Evolutionary conservation across 2,329 filamentous ascomycete species (phyloP).

Genomic region (Daldinia eschscholtzii): DNA sequence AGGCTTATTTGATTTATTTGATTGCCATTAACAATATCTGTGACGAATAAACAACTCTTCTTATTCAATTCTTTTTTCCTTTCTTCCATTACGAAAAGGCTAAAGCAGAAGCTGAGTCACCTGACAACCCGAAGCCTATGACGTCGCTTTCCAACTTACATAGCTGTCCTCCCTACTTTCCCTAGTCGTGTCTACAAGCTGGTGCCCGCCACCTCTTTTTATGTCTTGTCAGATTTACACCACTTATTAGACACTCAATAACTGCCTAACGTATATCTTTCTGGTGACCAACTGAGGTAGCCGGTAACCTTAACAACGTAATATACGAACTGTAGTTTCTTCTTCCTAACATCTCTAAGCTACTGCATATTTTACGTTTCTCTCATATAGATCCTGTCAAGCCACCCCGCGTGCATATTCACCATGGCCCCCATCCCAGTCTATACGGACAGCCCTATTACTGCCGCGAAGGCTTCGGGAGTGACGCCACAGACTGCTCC

Average conservation of each 20-base stretch:
- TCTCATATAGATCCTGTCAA: background rate
- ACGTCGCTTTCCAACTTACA: constrained; percentile 34
- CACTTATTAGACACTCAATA: too few relatives aligned
- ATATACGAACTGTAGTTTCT: background rate
- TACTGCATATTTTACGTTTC: background rate
- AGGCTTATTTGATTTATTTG: background rate
- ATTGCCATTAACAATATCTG: background rate
- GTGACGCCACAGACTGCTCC: constrained; percentile 51
- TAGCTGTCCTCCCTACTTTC: constrained; percentile 9
- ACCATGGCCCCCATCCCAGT: constrained; percentile 73
- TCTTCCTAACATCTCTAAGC: background rate
- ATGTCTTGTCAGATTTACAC: background rate
- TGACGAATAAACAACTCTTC: background rate
- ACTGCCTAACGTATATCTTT: background rate
- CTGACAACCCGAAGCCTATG: constrained; percentile 37
- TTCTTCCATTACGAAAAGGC: constrained; percentile 16
- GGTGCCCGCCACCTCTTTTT: background rate
- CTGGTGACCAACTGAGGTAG: background rate
- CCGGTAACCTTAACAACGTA: background rate
- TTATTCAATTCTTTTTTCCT: constrained; percentile 2
- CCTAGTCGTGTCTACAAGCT: background rate
- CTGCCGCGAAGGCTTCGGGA: constrained; percentile 63
- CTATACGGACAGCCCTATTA: constrained; percentile 70
- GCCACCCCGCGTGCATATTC: constrained; percentile 13
- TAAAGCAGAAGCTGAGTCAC: constrained; percentile 35